These are phyloP conservation scores for Aschersonia sp. DNA, from an alignment of 2,329 filamentous ascomycete species.

Conservation along the genomic window DNA sequence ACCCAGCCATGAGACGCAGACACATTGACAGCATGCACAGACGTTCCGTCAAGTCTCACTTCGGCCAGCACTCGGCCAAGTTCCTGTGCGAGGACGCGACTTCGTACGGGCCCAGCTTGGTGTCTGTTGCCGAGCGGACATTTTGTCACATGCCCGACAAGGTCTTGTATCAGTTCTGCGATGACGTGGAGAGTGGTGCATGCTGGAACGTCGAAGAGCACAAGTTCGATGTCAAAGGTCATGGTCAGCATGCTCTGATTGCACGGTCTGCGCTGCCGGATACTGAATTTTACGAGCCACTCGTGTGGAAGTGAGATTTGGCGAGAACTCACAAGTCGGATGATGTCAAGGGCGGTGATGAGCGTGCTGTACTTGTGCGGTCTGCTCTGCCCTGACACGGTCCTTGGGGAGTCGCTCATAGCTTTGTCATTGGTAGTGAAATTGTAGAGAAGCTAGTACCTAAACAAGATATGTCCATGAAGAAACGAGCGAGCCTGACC, in stretches of 20 bases:
- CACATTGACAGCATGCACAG: background rate
- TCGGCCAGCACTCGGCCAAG: background rate
- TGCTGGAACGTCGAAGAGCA: constrained; percentile 1
- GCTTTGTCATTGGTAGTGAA: too few relatives aligned
- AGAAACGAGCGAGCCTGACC: too few relatives aligned
- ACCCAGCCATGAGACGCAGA: too few relatives aligned
- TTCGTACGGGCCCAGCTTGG: constrained; percentile 1
- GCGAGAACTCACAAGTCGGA: too few relatives aligned
- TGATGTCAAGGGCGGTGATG: too few relatives aligned
- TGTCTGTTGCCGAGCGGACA: background rate
- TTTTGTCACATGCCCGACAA: constrained; percentile 4
- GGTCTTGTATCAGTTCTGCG: constrained; percentile 1
- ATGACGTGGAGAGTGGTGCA: background rate
- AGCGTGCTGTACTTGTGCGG: too few relatives aligned
- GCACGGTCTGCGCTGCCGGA: background rate
- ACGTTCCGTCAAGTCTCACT: background rate
- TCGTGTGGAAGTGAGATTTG: background rate
- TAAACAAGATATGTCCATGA: too few relatives aligned
- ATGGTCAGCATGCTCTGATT: background rate
- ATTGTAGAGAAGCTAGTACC: too few relatives aligned
- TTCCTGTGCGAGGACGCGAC: background rate
- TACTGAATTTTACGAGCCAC: background rate
- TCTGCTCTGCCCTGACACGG: too few relatives aligned
- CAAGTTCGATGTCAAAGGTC: background rate
- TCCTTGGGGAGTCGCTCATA: too few relatives aligned